phyloP scores from a whole-genome alignment of 257 asterid genomes.

The Solanum lycopersicoides region DNA sequence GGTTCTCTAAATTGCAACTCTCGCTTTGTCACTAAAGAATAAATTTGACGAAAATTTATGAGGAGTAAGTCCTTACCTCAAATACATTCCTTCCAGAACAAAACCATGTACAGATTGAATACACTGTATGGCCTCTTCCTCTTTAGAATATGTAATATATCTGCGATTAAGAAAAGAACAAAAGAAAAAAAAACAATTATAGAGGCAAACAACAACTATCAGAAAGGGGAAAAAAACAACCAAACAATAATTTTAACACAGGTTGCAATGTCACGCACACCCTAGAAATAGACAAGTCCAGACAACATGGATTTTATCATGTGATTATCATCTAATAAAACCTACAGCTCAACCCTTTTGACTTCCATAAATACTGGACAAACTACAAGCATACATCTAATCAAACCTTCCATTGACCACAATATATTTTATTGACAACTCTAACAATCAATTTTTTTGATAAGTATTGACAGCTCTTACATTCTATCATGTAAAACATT shows the following conservation, averaged over 20 bases:
- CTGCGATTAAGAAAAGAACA: constrained; percentile 23
- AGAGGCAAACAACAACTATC: neutral
- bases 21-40: neutral
- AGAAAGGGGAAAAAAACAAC: neutral
- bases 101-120: constrained; percentile 89
- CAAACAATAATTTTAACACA: neutral
- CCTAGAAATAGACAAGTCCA: neutral
- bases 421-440: neutral
- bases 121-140: constrained; percentile 91
- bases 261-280: neutral
- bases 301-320: neutral
- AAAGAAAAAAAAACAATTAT: neutral
- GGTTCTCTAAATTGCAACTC: neutral
- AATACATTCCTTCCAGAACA: constrained; percentile 69
- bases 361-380: neutral
- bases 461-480: neutral
- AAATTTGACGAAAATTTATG: neutral
- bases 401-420: neutral
- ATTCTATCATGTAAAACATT: neutral
- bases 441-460: neutral
- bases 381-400: neutral
- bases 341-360: neutral
- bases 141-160: constrained; percentile 78
- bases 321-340: neutral
- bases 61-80: constrained; percentile 46